These are phyloP conservation scores for Hypoxylon sp. DNA, from an alignment of 2,329 filamentous ascomycete genomes.

Conservation along the genomic window DNA sequence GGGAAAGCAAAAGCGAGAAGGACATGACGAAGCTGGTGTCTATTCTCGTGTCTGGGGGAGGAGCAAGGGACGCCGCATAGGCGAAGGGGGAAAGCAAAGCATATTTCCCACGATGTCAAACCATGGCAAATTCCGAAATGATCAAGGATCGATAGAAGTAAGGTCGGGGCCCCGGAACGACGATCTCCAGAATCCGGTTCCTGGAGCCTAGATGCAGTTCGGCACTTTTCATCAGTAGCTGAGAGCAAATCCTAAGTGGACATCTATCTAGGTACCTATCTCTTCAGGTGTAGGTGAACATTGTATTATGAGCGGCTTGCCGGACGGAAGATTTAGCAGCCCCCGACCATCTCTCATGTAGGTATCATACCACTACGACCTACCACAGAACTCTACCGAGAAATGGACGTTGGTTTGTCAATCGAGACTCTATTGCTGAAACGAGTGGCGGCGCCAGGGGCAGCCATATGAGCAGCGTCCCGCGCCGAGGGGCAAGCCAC, in stretches of 20 bases:
- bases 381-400: constrained; percentile 30
- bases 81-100: constrained; percentile 21
- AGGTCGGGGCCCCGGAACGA: constrained; percentile 46
- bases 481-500: constrained; percentile 43
- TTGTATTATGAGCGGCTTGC: constrained; percentile 28
- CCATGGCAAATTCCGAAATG: constrained; percentile 39
- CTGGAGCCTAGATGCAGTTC: constrained; percentile 43
- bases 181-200: constrained; percentile 48
- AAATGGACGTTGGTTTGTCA: constrained; percentile 21
- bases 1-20: constrained; percentile 22
- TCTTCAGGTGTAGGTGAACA: constrained; percentile 24
- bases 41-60: constrained; percentile 23
- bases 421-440: constrained; percentile 34
- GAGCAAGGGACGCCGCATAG: constrained; percentile 36
- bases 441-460: constrained; percentile 44
- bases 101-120: constrained; percentile 36
- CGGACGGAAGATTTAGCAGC: constrained; percentile 17
- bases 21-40: constrained; percentile 14
- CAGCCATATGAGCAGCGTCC: constrained; percentile 40
- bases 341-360: constrained; percentile 10
- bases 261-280: constrained; percentile 25
- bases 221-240: constrained; percentile 43
- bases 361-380: constrained; percentile 16
- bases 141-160: constrained; percentile 31
- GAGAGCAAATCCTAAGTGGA: constrained; percentile 17